phyloP scores from a whole-genome alignment of 192 early-diverging fungal species.

The Cetraspora pellucida region DNA sequence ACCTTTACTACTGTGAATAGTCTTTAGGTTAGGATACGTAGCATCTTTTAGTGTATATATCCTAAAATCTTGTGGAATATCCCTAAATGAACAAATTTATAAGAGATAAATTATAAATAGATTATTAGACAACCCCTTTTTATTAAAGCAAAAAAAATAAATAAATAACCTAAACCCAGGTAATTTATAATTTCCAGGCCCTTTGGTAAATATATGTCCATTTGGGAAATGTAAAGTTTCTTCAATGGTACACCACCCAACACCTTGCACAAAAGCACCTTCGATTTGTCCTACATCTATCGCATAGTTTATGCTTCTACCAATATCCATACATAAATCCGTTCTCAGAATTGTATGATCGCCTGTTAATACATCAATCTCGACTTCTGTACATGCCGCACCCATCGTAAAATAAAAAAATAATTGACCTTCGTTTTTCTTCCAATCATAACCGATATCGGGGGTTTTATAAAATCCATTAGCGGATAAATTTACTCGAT shows the following conservation, averaged over 20 bases:
- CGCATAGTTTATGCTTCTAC: constrained; percentile 80
- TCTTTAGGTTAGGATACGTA: constrained; percentile 59
- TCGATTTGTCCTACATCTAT: constrained; percentile 92
- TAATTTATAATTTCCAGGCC: constrained; percentile 89
- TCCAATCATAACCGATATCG: constrained; percentile 77
- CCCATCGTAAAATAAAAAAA: constrained; percentile 88
- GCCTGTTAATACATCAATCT: constrained; percentile 84
- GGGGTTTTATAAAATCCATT: constrained; percentile 88
- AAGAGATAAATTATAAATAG: constrained; percentile 1
- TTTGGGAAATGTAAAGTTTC: constrained; percentile 77
- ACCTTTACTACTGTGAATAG: constrained; percentile 81
- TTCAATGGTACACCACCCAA: constrained; percentile 85
- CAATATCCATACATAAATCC: constrained; percentile 87
- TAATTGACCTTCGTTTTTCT: constrained; percentile 65
- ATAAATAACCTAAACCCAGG: constrained; percentile 63
- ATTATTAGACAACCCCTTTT: neutral
- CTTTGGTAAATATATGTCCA: constrained; percentile 78
- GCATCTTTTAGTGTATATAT: constrained; percentile 64
- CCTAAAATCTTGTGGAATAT: constrained; percentile 81
- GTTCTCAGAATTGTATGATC: constrained; percentile 71
- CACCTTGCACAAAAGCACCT: constrained; percentile 82
- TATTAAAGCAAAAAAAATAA: neutral
- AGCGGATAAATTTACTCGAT: constrained; percentile 75
- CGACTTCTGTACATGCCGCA: constrained; percentile 79
- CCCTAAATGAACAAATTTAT: constrained; percentile 37